Conservation (phyloP, 2,329 filamentous ascomycete genomes). For the Diaporthe aspalathi region DNA sequence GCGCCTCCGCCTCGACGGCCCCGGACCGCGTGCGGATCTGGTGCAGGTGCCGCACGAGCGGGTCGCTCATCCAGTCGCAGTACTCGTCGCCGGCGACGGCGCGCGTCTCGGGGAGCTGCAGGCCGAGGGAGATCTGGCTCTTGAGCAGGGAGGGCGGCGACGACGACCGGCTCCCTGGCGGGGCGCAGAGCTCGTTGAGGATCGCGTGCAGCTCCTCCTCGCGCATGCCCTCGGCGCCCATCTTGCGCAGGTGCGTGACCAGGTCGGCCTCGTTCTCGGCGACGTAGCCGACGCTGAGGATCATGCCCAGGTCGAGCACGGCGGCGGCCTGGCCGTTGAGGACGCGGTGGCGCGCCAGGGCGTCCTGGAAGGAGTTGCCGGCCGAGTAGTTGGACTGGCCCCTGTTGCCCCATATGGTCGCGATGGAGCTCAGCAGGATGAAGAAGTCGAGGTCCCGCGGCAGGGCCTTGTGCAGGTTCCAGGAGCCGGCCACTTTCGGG, state of each 20-base stretch:
- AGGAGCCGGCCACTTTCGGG: background rate
- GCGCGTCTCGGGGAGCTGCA: conserved; percentile 42
- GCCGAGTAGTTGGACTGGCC: conserved; percentile 34
- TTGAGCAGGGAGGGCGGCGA: conserved; percentile 2
- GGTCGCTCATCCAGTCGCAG: conserved; percentile 42
- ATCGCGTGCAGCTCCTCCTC: conserved; percentile 35
- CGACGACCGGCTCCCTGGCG: conserved; percentile 52
- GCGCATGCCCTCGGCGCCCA: conserved; percentile 30
- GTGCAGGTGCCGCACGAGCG: conserved; percentile 42
- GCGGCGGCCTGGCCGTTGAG: conserved; percentile 41
- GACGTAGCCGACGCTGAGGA: conserved; percentile 36
- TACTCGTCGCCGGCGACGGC: conserved; percentile 40
- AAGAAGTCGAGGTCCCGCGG: conserved; percentile 30
- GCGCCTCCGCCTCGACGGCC: background rate
- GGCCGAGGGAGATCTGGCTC: conserved; percentile 43
- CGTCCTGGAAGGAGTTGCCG: conserved; percentile 39
- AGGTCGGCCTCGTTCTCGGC: conserved; percentile 44
- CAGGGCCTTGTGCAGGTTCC: background rate
- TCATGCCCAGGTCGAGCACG: conserved; percentile 40
- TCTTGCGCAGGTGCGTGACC: conserved; percentile 39
- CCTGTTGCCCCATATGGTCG: conserved; percentile 7
- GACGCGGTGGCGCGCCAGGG: conserved; percentile 41
- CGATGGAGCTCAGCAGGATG: conserved; percentile 29
- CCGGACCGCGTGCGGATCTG: conserved; percentile 33
- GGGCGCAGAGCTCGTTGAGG: conserved; percentile 45